A percentile compares a stretch with the other conserved stretches of the same genome.
phyloP scores from a whole-genome alignment of 176 grass and related monocot species.

The Poa pratensis region DNA sequence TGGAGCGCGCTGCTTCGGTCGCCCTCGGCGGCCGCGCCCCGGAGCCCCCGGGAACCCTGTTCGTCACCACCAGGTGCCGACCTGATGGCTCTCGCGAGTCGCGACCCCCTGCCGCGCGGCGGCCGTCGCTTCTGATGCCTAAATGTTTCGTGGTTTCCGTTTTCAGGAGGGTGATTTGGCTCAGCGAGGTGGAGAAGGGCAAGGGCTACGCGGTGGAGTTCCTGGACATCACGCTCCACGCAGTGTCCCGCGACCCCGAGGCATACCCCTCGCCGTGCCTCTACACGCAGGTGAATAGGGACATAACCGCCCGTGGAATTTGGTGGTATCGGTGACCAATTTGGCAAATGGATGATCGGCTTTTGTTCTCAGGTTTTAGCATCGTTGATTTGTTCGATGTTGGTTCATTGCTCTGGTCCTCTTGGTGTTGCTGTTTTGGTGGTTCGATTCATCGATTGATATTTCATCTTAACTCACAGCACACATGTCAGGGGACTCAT shows the following conservation, averaged over 20 bases:
- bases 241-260: slow-evolving; percentile 85
- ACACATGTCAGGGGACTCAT: background rate
- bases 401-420: background rate
- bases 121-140: background rate
- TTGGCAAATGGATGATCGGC: background rate
- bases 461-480: slow-evolving; percentile 6
- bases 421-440: background rate
- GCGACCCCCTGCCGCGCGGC: no score
- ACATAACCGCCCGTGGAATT: background rate
- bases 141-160: background rate
- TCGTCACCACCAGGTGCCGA: slow-evolving; percentile 73
- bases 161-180: slow-evolving; percentile 92
- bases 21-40: slow-evolving; percentile 55
- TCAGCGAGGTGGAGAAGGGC: slow-evolving; percentile 70
- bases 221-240: slow-evolving; percentile 79
- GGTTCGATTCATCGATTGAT: background rate
- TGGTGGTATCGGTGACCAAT: background rate
- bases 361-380: background rate
- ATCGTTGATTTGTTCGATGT: background rate
- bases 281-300: slow-evolving; percentile 80
- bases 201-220: slow-evolving; percentile 84
- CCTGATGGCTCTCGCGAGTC: background rate
- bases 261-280: slow-evolving; percentile 81
- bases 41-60: slow-evolving; percentile 76
- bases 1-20: slow-evolving; percentile 58